Conservation (phyloP, 805 yeast species). For the Candida michaelii region DNA sequence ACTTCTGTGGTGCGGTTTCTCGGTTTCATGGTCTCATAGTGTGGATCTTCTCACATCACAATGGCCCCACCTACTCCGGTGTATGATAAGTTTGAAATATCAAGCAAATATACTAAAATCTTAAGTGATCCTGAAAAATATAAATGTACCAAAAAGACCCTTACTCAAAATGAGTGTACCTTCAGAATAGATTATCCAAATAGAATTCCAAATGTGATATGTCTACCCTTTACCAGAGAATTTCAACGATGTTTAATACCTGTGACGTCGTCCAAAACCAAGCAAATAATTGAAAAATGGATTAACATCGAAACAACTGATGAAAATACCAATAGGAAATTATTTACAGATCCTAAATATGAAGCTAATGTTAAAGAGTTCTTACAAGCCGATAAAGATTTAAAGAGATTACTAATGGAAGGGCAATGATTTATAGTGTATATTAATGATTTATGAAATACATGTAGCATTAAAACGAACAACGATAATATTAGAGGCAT, state of each 20-base stretch:
- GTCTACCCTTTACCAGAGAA: conserved; percentile 43
- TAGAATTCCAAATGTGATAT: conserved; percentile 35
- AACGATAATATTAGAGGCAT: too few species aligned
- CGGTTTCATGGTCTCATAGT: too few species aligned
- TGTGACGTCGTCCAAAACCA: conserved; percentile 15
- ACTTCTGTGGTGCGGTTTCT: too few species aligned
- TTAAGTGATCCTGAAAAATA: conserved; percentile 30
- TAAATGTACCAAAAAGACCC: conserved; percentile 32
- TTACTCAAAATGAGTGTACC: conserved; percentile 45
- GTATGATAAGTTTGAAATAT: conserved; percentile 29
- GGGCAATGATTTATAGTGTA: background rate
- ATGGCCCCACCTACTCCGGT: conserved; percentile 51
- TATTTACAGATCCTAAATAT: conserved; percentile 23
- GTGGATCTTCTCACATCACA: background rate
- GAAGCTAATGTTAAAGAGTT: conserved; percentile 32
- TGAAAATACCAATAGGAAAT: conserved; percentile 28
- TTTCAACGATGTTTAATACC: conserved; percentile 41
- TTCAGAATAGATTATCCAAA: conserved; percentile 27
- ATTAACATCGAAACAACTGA: conserved; percentile 41
- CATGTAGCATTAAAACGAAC: too few species aligned
- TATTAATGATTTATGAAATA: background rate
- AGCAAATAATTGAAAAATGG: conserved; percentile 28
- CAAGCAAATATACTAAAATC: conserved; percentile 23
- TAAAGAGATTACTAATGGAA: conserved; percentile 30
- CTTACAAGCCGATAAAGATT: conserved; percentile 37